A percentile compares a stretch with the other conserved stretches of the same genome.
These are phyloP conservation scores for Acanthamoeba comandoni DNA, from an alignment of 208 protist genomes.

Conservation along the genomic window DNA sequence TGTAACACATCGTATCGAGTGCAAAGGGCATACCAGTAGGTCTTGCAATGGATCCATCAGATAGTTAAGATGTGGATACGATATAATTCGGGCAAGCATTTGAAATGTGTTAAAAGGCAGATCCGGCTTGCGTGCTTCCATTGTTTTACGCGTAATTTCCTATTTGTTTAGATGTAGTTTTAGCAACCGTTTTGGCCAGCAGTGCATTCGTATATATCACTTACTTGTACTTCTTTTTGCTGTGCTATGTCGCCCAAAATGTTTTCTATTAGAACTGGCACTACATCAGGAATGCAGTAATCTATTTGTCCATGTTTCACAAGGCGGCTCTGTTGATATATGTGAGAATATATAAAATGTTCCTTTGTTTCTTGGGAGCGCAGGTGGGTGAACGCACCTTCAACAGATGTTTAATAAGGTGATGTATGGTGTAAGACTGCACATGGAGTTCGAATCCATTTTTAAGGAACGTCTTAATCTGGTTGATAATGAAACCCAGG, in stretches of 20 bases:
- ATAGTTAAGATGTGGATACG: background rate
- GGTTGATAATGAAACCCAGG: conserved; percentile 30
- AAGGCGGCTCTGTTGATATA: background rate
- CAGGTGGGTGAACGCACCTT: background rate
- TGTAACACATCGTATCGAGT: too few species aligned
- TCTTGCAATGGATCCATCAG: conserved; percentile 44
- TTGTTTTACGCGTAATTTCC: conserved; percentile 47
- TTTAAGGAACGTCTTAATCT: conserved; percentile 33
- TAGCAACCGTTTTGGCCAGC: too few species aligned
- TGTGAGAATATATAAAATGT: background rate
- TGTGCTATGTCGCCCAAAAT: conserved; percentile 44
- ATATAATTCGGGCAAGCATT: conserved; percentile 19
- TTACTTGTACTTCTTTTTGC: conserved; percentile 17
- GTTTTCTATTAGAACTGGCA: conserved; percentile 53
- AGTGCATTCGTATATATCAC: too few species aligned
- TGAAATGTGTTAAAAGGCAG: conserved; percentile 55
- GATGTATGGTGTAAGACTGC: conserved; percentile 47
- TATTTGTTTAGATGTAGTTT: background rate
- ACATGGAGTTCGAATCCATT: conserved; percentile 71
- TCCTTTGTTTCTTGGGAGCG: background rate
- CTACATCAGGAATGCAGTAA: background rate
- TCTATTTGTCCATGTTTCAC: conserved; percentile 36
- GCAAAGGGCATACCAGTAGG: background rate
- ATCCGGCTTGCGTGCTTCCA: conserved; percentile 37
- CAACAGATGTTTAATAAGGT: conserved; percentile 41